Conservation (phyloP, 2,329 filamentous ascomycete species). For the Dothideomycetidae sp. region DNA sequence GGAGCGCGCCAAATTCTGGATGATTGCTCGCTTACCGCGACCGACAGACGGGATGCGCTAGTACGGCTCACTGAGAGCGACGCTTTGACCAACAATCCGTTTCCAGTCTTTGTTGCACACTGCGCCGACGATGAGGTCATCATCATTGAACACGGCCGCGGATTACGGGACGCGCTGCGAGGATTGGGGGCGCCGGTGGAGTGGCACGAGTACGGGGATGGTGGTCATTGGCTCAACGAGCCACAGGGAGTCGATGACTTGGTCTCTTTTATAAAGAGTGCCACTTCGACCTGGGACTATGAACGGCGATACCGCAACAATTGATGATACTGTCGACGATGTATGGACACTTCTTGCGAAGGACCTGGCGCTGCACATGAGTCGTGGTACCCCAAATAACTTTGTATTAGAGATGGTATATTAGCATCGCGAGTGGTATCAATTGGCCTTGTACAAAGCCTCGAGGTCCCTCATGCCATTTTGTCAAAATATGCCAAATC, state of each 20-base stretch:
- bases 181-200: conserved; percentile 13
- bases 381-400: too few relatives aligned
- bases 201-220: conserved; percentile 13
- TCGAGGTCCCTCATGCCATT: too few relatives aligned
- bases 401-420: too few relatives aligned
- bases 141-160: conserved; percentile 10
- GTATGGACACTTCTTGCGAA: too few relatives aligned
- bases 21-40: background rate
- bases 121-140: conserved; percentile 15
- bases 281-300: too few relatives aligned
- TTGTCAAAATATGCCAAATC: too few relatives aligned
- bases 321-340: too few relatives aligned
- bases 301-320: too few relatives aligned
- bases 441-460: too few relatives aligned
- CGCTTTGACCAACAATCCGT: background rate
- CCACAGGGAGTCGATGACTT: conserved; percentile 15
- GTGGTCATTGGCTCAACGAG: conserved; percentile 17
- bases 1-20: background rate
- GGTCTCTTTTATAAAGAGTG: conserved; percentile 10
- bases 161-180: conserved; percentile 6
- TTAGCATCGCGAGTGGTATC: too few relatives aligned
- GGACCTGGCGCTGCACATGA: too few relatives aligned
- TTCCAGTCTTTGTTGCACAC: conserved; percentile 15
- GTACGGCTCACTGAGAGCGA: background rate
- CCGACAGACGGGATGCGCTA: background rate